Evolutionary conservation across 2,329 filamentous ascomycete species (phyloP), one percentile per base, ranked within the genome.

Genomic region (Arthrobotrys sinensis): DNA sequence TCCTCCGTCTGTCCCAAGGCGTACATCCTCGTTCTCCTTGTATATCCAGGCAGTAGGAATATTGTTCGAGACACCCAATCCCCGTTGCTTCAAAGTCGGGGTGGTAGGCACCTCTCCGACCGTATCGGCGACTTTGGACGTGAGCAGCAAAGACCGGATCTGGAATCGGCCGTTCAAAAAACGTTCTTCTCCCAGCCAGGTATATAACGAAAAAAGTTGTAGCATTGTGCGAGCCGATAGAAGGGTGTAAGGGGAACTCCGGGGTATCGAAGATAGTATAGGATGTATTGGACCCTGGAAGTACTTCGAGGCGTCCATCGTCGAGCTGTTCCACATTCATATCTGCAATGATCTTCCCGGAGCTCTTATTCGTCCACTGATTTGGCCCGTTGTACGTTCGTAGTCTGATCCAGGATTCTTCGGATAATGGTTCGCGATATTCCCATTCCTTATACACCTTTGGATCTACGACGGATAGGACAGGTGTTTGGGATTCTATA

Each of bases 361-460:
- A 66, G 8, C 62, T 50, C 12, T 50, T n/a, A 24, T 52, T 66
- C 14, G 62, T 66, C 12, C 10, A 32, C 19, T 40, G 48, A 16
- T 66, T 66, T 21, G 62, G 62, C 2, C 62, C 62, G 28, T 66
- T 66, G 12, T 38, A 21, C 7, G 43, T 66, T 21, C 32, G 43
- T 14, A 66, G 14, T 24, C 12, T 16, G 14, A 64, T 46, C 36
- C 36, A 8, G 8, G 8, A 38, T 12, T 38, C 24, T 38, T 8
- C 36, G 36, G 6, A 38, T 12, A 38, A 3, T 10, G 36, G 36
- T 38, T 38, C 36, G 36, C 36, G 36, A 38, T 38, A 2, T 12
- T 38, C 36, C 12, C 36, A 12, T 6, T 38, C 36, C 36, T 38
- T 12, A 2, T 38, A 10, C 36, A 10, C 36, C 36, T 10, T 12